Evolutionary conservation across 768 basidiomycete genomes (phyloP).

Genomic region (Phaeotremella fagi): DNA sequence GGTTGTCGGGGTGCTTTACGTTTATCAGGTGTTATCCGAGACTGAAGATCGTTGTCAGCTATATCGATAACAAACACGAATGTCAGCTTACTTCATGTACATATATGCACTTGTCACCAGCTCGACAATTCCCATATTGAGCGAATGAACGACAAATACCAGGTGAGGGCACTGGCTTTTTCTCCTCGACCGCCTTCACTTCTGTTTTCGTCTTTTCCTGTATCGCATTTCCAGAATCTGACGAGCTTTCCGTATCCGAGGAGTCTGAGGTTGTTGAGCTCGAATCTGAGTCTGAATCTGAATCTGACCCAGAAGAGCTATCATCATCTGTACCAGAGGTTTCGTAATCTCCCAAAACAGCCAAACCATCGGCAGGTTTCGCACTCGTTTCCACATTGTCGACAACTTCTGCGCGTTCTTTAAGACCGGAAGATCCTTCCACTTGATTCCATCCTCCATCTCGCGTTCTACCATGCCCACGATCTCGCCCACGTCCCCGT

Average conservation of each 20-base stretch:
- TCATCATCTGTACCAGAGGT: background rate
- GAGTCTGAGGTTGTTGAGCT: constrained; percentile 39
- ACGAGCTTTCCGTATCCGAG: constrained; percentile 30
- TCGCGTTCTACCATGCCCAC: constrained; percentile 17
- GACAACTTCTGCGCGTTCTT: background rate
- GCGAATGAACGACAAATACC: constrained; percentile 37
- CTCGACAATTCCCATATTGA: constrained; percentile 29
- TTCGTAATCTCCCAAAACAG: constrained; percentile 37
- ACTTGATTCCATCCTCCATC: constrained; percentile 3
- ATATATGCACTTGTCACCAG: constrained; percentile 39
- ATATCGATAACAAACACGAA: background rate
- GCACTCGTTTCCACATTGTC: constrained; percentile 20
- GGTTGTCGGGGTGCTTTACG: constrained; percentile 15
- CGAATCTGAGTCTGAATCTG: constrained; percentile 35
- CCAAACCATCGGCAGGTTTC: constrained; percentile 35
- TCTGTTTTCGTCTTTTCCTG: constrained; percentile 5
- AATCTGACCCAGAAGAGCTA: constrained; percentile 13
- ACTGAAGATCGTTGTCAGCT: too few species aligned
- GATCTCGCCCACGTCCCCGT: constrained; percentile 42
- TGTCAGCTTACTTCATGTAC: constrained; percentile 24
- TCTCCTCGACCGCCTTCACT: background rate
- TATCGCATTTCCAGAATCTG: constrained; percentile 1
- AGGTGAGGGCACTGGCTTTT: too few species aligned
- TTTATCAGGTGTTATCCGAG: too few species aligned
- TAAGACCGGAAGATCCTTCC: too few species aligned